These are phyloP conservation scores for Ogataea trehaloabstinens DNA, from an alignment of 805 yeast species.

Conservation along the genomic window DNA sequence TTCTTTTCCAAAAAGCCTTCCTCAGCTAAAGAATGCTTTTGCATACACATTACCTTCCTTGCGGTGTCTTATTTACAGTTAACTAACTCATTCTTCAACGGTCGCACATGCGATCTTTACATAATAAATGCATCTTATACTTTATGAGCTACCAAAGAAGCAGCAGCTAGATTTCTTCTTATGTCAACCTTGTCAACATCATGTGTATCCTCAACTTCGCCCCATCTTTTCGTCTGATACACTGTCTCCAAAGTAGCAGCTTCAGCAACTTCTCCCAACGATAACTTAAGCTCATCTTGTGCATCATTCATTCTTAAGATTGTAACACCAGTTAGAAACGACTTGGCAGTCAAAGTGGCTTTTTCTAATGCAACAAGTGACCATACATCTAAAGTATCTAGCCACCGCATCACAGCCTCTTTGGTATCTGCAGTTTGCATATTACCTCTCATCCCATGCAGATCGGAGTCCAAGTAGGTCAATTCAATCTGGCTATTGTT, in stretches of 20 bases:
- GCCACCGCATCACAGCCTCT: slow-evolving; percentile 61
- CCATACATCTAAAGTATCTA: slow-evolving; percentile 63
- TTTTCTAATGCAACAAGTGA: slow-evolving; percentile 87
- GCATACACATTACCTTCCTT: no score
- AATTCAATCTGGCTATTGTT: slow-evolving; percentile 38
- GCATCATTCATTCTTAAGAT: slow-evolving; percentile 48
- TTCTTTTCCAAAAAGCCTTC: background rate
- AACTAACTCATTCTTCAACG: background rate
- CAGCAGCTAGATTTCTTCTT: slow-evolving; percentile 75
- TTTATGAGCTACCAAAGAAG: slow-evolving; percentile 54
- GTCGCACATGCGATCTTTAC: no score
- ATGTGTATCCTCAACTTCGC: slow-evolving; percentile 97
- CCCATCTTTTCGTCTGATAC: slow-evolving; percentile 90
- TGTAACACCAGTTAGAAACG: slow-evolving; percentile 78
- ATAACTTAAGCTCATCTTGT: slow-evolving; percentile 30
- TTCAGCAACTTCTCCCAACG: slow-evolving; percentile 70
- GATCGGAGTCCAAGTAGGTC: slow-evolving; percentile 72
- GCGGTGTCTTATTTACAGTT: background rate
- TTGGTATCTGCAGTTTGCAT: slow-evolving; percentile 60
- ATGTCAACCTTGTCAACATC: slow-evolving; percentile 95
- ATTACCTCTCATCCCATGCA: slow-evolving; percentile 79
- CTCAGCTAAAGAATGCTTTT: background rate
- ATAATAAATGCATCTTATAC: slow-evolving; percentile 2
- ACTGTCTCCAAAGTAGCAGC: slow-evolving; percentile 79
- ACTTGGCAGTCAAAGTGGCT: slow-evolving; percentile 81